Evolutionary conservation across 768 basidiomycete genomes (phyloP).

Genomic region (Lactifluus volemus): DNA sequence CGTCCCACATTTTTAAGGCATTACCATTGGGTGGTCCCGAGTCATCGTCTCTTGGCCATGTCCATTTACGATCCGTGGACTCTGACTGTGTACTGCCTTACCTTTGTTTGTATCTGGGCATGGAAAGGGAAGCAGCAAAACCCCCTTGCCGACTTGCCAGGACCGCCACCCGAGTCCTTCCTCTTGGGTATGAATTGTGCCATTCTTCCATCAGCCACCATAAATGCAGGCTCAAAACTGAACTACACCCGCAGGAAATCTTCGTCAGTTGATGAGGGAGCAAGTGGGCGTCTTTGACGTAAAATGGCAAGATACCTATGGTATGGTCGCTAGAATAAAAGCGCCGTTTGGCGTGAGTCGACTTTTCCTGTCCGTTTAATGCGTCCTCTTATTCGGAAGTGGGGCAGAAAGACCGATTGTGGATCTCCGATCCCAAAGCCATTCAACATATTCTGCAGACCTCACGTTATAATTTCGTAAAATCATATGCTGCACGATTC

Average conservation of each 20-base stretch:
- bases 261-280: constrained; percentile 13
- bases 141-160: not conserved
- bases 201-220: not conserved
- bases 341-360: constrained; percentile 14
- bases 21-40: not conserved
- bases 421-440: constrained; percentile 15
- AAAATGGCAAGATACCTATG: constrained; percentile 1
- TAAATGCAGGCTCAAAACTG: not conserved
- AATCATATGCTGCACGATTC: constrained; percentile 17
- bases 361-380: not conserved
- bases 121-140: not conserved
- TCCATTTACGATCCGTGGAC: not conserved
- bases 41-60: not conserved
- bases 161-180: constrained; percentile 11
- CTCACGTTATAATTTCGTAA: constrained; percentile 13
- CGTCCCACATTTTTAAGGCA: not conserved
- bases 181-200: constrained; percentile 2
- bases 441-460: constrained; percentile 15
- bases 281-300: constrained; percentile 8
- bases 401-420: constrained; percentile 7
- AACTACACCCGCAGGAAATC: not conserved
- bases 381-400: not conserved
- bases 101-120: not conserved
- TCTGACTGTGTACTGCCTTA: not conserved
- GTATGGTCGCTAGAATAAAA: constrained; percentile 6